Evolutionary conservation across 139 green algal genomes (phyloP), one percentile per base, ranked within the genome.

Genomic region (Gonium pectorale): DNA sequence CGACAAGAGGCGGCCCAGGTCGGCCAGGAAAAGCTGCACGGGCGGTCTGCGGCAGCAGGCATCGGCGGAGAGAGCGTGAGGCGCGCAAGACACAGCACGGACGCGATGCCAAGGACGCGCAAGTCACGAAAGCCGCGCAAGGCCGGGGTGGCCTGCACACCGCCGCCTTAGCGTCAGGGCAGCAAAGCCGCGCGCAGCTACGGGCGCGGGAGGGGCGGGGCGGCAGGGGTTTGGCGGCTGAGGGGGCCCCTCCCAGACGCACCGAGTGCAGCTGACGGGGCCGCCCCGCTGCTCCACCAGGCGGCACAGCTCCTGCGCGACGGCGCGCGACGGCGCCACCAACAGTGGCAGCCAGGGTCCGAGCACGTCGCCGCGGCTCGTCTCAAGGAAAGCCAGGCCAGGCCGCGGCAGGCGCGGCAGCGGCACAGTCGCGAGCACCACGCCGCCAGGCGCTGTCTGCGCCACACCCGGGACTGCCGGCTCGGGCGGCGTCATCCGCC

Each of bases 331-430:
- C 0, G 72, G 72, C 51, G 40, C 35, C 33, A 81, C 72, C 35
- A 60, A 24, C 52, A 81, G 72, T 21, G 72, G 72, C 35, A 68
- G 19, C 72, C 72, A 81, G 8, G 37, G 38, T 0, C 72, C 72
- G 24, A 81, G 17, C 72, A 67, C n/a, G 29, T 81, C 72, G 29
- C 72, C 52, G 54, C 72, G 40, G 72, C 72, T 81, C 9, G 19
- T 54, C 52, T 81, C 72, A 0, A 81, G 9, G 52, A 81, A 81
- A 2, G 52, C 72, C 6, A 81, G 72, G 2, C 72, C 72, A 29
- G 72, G 52, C 21, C 22, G 0, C 1, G 72, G 1, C 38, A 81
- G 54, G 6, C 22, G 4, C 9, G 71, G 49, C 49, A 54, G 17
- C 27, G 29, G 6, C 52, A 81, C 24, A 22, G 22, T 1, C 35